Base-by-base conservation (phyloP, 2,329 filamentous ascomycete genomes). In the Penicillium palitans region DNA sequence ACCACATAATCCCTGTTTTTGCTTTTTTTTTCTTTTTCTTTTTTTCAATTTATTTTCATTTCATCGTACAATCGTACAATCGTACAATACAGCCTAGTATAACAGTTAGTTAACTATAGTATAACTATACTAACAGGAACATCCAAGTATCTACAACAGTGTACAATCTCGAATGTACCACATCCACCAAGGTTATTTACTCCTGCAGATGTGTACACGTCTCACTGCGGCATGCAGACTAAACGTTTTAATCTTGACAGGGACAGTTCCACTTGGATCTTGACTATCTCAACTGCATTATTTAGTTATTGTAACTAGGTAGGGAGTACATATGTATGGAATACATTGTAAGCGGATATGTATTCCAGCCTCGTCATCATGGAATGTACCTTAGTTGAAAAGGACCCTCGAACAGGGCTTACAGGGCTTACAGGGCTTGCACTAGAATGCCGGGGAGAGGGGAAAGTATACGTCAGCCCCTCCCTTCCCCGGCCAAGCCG, bases 381-480 rank as follows among this genome's bases (percentile, higher is more conserved):
- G 49, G 49, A 27, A 51, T 45, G 42, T 12, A 42, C 10, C 5
- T 41, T 24, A 15, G 15, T 33, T 13, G 24, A 44, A 25, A 44
- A 27, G 15, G 24, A 33, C 35, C 25, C 48, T 51, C 24, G 33
- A 31, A 31, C 29, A 31, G 4, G 12, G 29, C 12, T 13, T 33
- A 13, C 31, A 33, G 31, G 12, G 31, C 31, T 33, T 17, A 51
- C 35, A 51, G 25, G 48, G n/a, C 47, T 50, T 40, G n/a, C 37
- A 42, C 49, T 46, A 53, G 19, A 35, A n/a, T n/a, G 29, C 40
- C 6, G 29, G 39, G 39, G 42, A 29, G 42, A 53, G 51, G 29
- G 41, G 50, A n/a, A 12, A 45, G 50, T 27, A 53, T 53, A 53
- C 51, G 51, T 53, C 51, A 53, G 40, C 51, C 40, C 25, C 35